Percentiles rank a stretch among this genome's conserved stretches.
Conservation (phyloP, 176 grass and related monocot species). For the Typha latifolia region DNA sequence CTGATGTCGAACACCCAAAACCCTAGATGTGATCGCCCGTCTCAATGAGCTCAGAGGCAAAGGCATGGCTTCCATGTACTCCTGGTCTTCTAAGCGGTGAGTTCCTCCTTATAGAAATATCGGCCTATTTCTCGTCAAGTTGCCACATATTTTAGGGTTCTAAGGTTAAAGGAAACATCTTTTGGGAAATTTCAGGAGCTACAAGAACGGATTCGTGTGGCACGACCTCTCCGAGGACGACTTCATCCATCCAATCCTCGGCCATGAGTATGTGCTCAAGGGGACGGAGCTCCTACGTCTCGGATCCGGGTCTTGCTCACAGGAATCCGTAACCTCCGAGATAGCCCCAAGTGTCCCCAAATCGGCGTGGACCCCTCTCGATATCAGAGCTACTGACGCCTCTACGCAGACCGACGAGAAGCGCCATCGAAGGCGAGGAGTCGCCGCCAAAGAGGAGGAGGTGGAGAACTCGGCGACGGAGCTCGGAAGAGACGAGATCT, state of each 20-base stretch:
- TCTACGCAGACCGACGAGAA: slow-evolving; percentile 81
- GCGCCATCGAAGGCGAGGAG: slow-evolving; percentile 4
- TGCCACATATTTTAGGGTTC: background rate
- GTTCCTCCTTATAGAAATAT: background rate
- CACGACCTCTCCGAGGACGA: slow-evolving; percentile 78
- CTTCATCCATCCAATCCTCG: slow-evolving; percentile 67
- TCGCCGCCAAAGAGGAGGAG: background rate
- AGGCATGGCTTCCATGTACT: slow-evolving; percentile 65
- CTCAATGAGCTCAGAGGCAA: slow-evolving; percentile 70
- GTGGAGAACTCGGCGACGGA: slow-evolving; percentile 18
- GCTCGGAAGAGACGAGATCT: slow-evolving; percentile 50
- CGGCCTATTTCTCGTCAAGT: background rate
- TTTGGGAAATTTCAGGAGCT: slow-evolving; percentile 42
- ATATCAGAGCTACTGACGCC: slow-evolving; percentile 41
- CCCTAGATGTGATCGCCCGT: slow-evolving; percentile 58
- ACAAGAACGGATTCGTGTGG: slow-evolving; percentile 93
- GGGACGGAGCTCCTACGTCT: slow-evolving; percentile 60
- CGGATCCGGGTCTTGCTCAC: slow-evolving; percentile 17
- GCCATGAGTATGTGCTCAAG: slow-evolving; percentile 88
- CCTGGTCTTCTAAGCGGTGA: slow-evolving; percentile 88
- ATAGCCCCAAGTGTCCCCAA: slow-evolving; percentile 9
- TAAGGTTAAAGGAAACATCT: slow-evolving; percentile 3
- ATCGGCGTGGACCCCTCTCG: background rate
- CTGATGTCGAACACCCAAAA: background rate
- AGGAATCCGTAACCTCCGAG: background rate